phyloP scores from a whole-genome alignment of 495 filamentous ascomycete species.

The Neurospora tetrasperma region DNA sequence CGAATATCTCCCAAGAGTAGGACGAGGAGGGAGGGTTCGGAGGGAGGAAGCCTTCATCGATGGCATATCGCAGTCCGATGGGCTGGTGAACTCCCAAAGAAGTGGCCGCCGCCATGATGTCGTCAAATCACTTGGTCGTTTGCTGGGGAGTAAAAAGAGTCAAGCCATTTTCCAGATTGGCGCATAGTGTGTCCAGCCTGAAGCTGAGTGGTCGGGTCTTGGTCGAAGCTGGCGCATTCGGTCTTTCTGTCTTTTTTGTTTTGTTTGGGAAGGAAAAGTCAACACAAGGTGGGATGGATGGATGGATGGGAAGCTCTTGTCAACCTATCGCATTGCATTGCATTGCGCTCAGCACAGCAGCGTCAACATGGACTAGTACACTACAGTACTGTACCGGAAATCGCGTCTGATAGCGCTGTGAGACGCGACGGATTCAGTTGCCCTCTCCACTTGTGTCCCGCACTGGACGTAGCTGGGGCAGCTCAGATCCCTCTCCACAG shows the following conservation, averaged over 20 bases:
- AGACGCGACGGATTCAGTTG: background rate
- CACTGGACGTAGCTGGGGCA: background rate
- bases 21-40: constrained; percentile 52
- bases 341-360: background rate
- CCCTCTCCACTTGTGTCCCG: background rate
- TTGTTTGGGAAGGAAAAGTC: background rate
- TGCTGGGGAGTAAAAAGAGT: background rate
- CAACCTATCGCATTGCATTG: background rate
- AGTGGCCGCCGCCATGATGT: constrained; percentile 73
- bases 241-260: background rate
- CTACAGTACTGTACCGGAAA: background rate
- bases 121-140: background rate
- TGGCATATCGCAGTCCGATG: constrained; percentile 68
- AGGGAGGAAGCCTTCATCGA: constrained; percentile 69
- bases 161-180: constrained; percentile 4
- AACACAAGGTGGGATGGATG: background rate
- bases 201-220: background rate
- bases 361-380: too few relatives aligned
- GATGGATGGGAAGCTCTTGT: background rate
- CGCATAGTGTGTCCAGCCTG: background rate
- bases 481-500: too few relatives aligned
- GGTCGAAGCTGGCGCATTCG: background rate
- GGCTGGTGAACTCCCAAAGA: constrained; percentile 86
- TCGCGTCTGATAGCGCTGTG: background rate
- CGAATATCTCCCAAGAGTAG: constrained; percentile 60